Percentiles rank a stretch among this genome's conserved stretches.
phyloP scores from a whole-genome alignment of 306 rosid genomes.

The Pueraria montana region DNA sequence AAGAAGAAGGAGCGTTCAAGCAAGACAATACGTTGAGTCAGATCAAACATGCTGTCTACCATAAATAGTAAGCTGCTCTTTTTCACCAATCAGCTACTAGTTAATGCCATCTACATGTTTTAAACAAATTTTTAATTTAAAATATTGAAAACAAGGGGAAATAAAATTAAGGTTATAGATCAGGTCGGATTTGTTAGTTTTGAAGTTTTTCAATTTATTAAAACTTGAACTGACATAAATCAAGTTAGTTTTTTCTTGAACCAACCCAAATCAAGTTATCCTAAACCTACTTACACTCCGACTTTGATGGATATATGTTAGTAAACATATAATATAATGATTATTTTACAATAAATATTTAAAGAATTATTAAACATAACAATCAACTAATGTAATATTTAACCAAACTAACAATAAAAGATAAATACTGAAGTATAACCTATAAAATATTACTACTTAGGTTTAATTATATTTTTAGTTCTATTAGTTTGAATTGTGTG shows the following conservation, averaged over 20 bases:
- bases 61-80: not conserved
- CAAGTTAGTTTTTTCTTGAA: too few species aligned
- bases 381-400: too few species aligned
- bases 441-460: not conserved
- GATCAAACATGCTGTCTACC: not conserved
- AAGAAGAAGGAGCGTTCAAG: constrained; percentile 15
- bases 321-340: too few species aligned
- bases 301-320: too few species aligned
- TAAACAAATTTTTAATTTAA: not conserved
- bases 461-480: not conserved
- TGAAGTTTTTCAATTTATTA: not conserved
- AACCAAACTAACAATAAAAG: too few species aligned
- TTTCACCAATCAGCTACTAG: not conserved
- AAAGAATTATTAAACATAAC: too few species aligned
- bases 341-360: too few species aligned
- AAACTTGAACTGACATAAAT: too few species aligned
- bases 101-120: not conserved
- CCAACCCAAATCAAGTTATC: too few species aligned
- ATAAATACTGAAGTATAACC: not conserved
- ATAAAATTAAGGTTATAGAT: not conserved
- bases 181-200: not conserved
- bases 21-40: constrained; percentile 1
- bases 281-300: too few species aligned
- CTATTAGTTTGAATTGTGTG: not conserved
- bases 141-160: not conserved